A percentile compares a stretch with the other conserved stretches of the same genome.
phyloP scores from a whole-genome alignment of 2,329 filamentous ascomycete genomes.

The Diaporthe citriasiana region DNA sequence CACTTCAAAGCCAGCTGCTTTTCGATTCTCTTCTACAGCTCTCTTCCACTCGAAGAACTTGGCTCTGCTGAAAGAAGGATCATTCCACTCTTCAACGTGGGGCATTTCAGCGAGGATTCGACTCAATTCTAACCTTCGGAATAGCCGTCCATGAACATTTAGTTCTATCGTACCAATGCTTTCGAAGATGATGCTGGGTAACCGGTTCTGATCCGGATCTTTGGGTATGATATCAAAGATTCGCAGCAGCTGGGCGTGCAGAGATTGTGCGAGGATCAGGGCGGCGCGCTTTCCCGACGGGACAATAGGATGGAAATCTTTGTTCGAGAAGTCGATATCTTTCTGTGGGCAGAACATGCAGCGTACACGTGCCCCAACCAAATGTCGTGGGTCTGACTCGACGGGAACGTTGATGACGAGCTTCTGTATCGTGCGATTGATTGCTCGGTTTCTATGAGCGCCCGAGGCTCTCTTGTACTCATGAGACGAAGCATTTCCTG shows the following conservation, averaged over 20 bases:
- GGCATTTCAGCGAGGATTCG: background rate
- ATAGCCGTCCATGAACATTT: background rate
- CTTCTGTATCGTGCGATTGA: background rate
- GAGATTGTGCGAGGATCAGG: background rate
- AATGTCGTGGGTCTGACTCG: background rate
- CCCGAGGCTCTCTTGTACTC: too few species aligned
- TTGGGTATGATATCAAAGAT: background rate
- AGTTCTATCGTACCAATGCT: background rate
- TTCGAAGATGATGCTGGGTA: background rate
- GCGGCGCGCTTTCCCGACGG: background rate
- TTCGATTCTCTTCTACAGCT: background rate
- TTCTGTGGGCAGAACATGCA: rapidly evolving
- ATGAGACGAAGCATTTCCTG: background rate
- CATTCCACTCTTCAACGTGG: rapidly evolving
- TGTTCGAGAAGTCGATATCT: rapidly evolving
- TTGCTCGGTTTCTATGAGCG: background rate
- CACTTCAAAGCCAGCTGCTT: background rate
- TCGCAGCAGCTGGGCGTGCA: rapidly evolving
- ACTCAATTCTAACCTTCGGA: background rate
- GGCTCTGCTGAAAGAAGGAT: rapidly evolving
- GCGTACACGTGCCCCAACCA: background rate
- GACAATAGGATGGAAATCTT: background rate
- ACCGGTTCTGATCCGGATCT: rapidly evolving
- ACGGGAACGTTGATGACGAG: background rate
- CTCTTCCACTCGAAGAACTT: background rate